These are phyloP conservation scores for Solanum peruvianum DNA, from an alignment of 257 asterid species.

Conservation along the genomic window DNA sequence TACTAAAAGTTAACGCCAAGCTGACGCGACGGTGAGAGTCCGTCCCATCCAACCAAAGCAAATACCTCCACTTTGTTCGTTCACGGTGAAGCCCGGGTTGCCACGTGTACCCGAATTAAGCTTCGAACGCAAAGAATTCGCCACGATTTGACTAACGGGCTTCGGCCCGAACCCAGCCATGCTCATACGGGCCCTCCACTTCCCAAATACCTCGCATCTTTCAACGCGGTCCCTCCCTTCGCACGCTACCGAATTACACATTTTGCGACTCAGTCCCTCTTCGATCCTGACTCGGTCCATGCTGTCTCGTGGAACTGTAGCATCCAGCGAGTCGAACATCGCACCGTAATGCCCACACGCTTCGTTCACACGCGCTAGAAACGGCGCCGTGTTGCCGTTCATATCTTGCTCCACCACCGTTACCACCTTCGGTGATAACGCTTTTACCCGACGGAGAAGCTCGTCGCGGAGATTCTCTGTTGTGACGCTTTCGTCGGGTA, in stretches of 20 bases:
- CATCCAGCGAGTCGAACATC: conserved; percentile 60
- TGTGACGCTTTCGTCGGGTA: conserved; percentile 89
- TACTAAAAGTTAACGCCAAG: conserved; percentile 51
- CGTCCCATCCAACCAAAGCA: conserved; percentile 91
- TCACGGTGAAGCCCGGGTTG: conserved; percentile 70
- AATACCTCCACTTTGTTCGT: conserved; percentile 59
- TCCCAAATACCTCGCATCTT: conserved; percentile 77
- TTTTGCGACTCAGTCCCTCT: conserved; percentile 62
- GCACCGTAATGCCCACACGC: conserved; percentile 49
- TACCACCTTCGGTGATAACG: conserved; percentile 49
- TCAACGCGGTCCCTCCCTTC: conserved; percentile 86
- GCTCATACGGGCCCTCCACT: conserved; percentile 81
- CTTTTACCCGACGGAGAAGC: conserved; percentile 69
- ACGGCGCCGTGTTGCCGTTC: conserved; percentile 63
- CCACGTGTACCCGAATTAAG: conserved; percentile 67
- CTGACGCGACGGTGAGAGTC: conserved; percentile 69
- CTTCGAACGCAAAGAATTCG: conserved; percentile 46
- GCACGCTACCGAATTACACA: conserved; percentile 81
- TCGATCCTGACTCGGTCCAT: conserved; percentile 51
- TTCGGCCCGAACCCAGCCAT: conserved; percentile 68
- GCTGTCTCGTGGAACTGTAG: conserved; percentile 30
- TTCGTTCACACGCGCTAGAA: conserved; percentile 58
- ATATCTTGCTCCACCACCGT: conserved; percentile 78
- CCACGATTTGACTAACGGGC: conserved; percentile 36
- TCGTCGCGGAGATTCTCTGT: conserved; percentile 67